These are phyloP conservation scores for Saturnispora hagleri DNA, from an alignment of 805 yeast species.

Conservation along the genomic window DNA sequence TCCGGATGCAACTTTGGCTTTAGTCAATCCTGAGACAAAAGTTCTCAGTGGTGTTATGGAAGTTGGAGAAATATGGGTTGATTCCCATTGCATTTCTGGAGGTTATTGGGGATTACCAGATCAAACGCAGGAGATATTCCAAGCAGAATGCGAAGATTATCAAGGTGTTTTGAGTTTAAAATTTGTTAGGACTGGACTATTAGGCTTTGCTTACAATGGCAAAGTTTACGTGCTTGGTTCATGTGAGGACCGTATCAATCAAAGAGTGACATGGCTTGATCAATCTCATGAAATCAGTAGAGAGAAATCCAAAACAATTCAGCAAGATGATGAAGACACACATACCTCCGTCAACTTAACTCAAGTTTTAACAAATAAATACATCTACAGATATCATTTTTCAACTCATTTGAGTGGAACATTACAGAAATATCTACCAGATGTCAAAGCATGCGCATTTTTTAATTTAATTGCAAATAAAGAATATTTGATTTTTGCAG, in stretches of 20 bases:
- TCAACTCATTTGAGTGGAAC: conserved; percentile 82
- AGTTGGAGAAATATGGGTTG: conserved; percentile 98
- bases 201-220: conserved; percentile 84
- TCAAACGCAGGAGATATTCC: conserved; percentile 69
- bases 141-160: conserved; percentile 69
- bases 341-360: conserved; percentile 1
- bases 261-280: conserved; percentile 59
- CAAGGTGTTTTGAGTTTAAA: conserved; percentile 64
- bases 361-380: conserved; percentile 7
- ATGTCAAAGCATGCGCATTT: conserved; percentile 82
- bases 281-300: conserved; percentile 27
- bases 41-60: conserved; percentile 63
- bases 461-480: conserved; percentile 75
- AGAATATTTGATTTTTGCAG: conserved; percentile 76
- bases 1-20: conserved; percentile 88
- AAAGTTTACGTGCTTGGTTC: conserved; percentile 82
- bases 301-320: conserved; percentile 3
- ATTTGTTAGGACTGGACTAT: conserved; percentile 80
- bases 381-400: conserved; percentile 55
- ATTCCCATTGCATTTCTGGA: conserved; percentile 82
- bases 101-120: conserved; percentile 71
- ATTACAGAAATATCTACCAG: conserved; percentile 68
- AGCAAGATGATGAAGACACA: background rate
- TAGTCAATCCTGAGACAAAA: conserved; percentile 89
- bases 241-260: conserved; percentile 86